Conservation (phyloP, 169 alveolate genomes). For the Nephromyces sp. region DNA sequence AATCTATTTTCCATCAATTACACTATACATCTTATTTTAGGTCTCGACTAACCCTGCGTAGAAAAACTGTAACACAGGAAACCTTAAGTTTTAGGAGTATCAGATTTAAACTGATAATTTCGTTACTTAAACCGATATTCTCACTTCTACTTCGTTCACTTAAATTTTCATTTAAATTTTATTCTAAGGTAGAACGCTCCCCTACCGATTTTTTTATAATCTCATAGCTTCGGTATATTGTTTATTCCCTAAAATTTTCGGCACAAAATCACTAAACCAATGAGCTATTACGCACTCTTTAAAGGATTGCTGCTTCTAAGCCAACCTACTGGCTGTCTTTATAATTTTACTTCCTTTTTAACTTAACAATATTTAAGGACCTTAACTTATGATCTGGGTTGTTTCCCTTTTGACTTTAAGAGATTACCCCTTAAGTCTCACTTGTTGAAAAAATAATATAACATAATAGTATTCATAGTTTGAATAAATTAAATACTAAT, state of each 20-base stretch:
- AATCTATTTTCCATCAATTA: neutral
- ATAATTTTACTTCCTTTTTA: neutral
- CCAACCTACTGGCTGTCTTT: neutral
- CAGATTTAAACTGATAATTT: neutral
- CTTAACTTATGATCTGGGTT: conserved; percentile 48
- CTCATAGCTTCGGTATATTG: neutral
- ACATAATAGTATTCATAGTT: neutral
- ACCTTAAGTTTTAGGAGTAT: neutral
- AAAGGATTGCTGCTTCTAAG: neutral
- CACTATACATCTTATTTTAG: neutral
- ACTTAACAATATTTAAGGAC: conserved; percentile 26
- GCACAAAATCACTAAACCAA: neutral
- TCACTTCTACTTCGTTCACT: neutral
- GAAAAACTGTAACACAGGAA: neutral
- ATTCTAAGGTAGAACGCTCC: neutral
- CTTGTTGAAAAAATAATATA: conserved; percentile 15
- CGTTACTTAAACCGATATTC: neutral
- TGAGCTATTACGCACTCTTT: neutral
- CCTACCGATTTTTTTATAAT: neutral
- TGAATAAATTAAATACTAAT: neutral
- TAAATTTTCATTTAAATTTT: neutral
- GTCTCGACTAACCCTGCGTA: neutral
- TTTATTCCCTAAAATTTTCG: neutral
- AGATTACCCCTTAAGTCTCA: conserved; percentile 49
- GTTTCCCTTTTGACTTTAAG: conserved; percentile 51